Base-by-base conservation (phyloP, 306 rosid genomes). In the Medicago truncatula region DNA sequence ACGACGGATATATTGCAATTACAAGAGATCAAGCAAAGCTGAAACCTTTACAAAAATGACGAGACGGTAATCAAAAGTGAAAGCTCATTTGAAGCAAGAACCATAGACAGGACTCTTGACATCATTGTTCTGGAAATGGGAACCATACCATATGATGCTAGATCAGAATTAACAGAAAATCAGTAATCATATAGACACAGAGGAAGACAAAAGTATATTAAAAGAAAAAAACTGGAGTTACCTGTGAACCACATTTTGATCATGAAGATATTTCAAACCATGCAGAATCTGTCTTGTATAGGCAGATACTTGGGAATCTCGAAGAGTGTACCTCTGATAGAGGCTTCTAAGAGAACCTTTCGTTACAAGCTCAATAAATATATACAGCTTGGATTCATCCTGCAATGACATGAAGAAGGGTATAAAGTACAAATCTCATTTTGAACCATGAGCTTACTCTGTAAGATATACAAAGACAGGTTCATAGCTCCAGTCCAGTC, bases 311-410 rank as follows among this genome's bases (percentile, higher is more conserved):
- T 62, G 68, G 14, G 44, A 62, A 28, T 62, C 68, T 74, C 80
- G 76, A 65, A 94, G 97, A 71, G 74, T 75, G 70, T 82, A 88
- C 21, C 67, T 86, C 60, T 72, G 87, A 76, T 86, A 90, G 67
- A 94, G 89, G 38, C 57, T 88, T 81, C 78, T 77, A 10, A 94
- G 93, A 87, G 98, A 94, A 70, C 98, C 98, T 80, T 88, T 86
- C 8, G 97, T 85, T 80, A 94, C 95, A 60, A 94, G 85, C 88
- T 91, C 97, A 34, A 94, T 87, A 85, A 91, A 94, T 68, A 94
- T 90, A 81, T 89, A 91, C 63, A 94, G 87, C 36, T 87, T 90
- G 75, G 96, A 91, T 57, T 82, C 86, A 84, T 88, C 94, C 97
- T 95, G 92, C 75, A 85, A 68, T 53, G 70, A 74, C 58, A 88